Evolutionary conservation across 768 basidiomycete species (phyloP).

Genomic region (Boletellus emodensis): DNA sequence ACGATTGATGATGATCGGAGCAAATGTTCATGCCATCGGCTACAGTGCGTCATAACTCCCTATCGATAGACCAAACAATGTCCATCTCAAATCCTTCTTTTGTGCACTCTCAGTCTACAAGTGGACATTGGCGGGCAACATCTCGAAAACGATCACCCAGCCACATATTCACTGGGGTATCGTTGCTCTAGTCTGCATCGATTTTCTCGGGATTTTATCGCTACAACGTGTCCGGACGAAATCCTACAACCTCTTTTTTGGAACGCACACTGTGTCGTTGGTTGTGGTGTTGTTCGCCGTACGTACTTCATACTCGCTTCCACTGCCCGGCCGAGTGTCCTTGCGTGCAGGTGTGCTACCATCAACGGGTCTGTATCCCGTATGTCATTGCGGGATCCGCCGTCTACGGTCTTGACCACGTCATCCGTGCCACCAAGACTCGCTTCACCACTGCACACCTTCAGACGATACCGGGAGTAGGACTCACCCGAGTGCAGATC

Average conservation of each 20-base stretch:
- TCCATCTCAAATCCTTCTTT: neutral
- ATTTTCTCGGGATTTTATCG: constrained; percentile 63
- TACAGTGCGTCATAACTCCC: constrained; percentile 40
- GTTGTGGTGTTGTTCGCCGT: constrained; percentile 55
- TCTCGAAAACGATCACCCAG: constrained; percentile 31
- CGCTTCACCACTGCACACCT: constrained; percentile 56
- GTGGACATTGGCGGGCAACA: constrained; percentile 44
- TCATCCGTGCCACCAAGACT: constrained; percentile 62
- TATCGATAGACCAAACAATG: neutral
- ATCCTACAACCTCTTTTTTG: constrained; percentile 63
- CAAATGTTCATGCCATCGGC: constrained; percentile 55
- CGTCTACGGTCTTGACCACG: constrained; percentile 55
- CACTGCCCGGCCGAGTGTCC: neutral
- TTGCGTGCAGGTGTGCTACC: constrained; percentile 40
- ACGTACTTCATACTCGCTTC: constrained; percentile 16
- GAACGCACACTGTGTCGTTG: constrained; percentile 56
- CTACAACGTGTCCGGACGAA: constrained; percentile 48
- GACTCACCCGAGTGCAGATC: constrained; percentile 60
- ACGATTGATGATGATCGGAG: constrained; percentile 50
- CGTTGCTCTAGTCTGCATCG: constrained; percentile 45
- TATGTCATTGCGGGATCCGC: constrained; percentile 50
- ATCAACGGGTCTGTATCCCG: constrained; percentile 47
- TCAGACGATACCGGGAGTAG: constrained; percentile 56
- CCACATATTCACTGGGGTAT: constrained; percentile 48
- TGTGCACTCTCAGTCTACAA: constrained; percentile 45